Evolutionary conservation across 495 filamentous ascomycete species (phyloP).

Genomic region (Xylaria scruposa): DNA sequence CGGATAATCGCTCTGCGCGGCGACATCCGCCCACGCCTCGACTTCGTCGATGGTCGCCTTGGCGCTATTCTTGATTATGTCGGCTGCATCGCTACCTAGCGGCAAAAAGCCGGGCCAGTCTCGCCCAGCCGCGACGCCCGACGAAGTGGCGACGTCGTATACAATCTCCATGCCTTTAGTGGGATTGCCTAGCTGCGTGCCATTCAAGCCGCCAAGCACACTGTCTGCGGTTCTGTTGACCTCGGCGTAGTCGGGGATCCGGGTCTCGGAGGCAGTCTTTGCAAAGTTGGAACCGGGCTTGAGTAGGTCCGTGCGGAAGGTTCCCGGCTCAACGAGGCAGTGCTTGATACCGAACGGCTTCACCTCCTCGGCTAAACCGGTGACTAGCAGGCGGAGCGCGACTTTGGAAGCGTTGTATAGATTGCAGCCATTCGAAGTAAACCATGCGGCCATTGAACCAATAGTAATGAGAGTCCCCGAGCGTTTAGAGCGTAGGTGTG

Average conservation of each 20-base stretch:
- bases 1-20: not conserved
- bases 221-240: conserved; percentile 18
- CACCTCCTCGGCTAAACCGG: conserved; percentile 52
- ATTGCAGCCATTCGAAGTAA: conserved; percentile 41
- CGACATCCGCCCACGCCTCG: conserved; percentile 6
- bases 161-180: conserved; percentile 43
- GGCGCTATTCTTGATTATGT: not conserved
- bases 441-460: conserved; percentile 53
- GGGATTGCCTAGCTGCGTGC: conserved; percentile 41
- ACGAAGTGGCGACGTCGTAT: conserved; percentile 41
- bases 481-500: conserved; percentile 50
- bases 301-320: conserved; percentile 57
- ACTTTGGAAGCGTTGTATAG: conserved; percentile 62
- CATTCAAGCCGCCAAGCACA: conserved; percentile 22
- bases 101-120: conserved; percentile 27
- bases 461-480: conserved; percentile 55
- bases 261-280: conserved; percentile 1
- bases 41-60: not conserved
- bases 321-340: conserved; percentile 56
- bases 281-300: conserved; percentile 34
- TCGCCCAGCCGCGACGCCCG: conserved; percentile 36
- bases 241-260: conserved; percentile 34
- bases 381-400: conserved; percentile 46
- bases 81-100: conserved; percentile 30
- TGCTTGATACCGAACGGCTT: conserved; percentile 54